A percentile compares a stretch with the other conserved stretches of the same genome.
Evolutionary conservation across 2,329 filamentous ascomycete genomes (phyloP).

Genomic region (Nemania bipapillata): DNA sequence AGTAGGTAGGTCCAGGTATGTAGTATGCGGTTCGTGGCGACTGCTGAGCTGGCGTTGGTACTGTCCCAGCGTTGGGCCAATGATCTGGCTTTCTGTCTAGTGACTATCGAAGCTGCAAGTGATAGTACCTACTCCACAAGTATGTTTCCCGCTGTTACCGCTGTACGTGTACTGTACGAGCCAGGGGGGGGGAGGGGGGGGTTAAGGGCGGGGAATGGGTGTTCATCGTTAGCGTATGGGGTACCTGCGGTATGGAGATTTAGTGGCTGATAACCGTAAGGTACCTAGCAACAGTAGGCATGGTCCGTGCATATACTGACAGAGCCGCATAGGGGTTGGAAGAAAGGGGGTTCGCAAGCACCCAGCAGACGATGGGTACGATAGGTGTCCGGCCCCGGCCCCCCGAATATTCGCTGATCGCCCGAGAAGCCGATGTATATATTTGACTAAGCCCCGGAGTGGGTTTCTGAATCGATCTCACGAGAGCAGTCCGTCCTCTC

Average conservation of each 20-base stretch:
- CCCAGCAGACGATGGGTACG: not conserved
- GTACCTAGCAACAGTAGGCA: not conserved
- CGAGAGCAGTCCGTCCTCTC: conserved; percentile 20
- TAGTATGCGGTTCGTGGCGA: conserved; percentile 8
- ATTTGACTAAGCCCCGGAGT: conserved; percentile 3
- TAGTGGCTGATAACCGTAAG: not conserved
- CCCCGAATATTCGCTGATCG: not conserved
- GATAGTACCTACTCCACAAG: not conserved
- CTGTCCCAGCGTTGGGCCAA: conserved; percentile 11
- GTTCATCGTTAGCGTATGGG: not conserved
- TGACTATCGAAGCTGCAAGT: too few relatives aligned
- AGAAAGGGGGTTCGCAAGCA: conserved; percentile 2
- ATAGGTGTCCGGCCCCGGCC: conserved; percentile 21
- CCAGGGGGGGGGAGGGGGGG: not conserved
- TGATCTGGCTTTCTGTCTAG: too few relatives aligned
- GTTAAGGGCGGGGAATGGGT: too few relatives aligned
- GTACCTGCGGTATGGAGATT: not conserved
- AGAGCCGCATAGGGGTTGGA: conserved; percentile 34
- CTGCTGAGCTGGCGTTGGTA: conserved; percentile 3
- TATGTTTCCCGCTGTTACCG: conserved; percentile 4
- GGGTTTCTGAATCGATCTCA: conserved; percentile 12
- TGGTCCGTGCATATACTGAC: not conserved
- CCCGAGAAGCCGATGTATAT: not conserved
- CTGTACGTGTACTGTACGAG: not conserved
- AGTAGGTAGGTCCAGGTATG: not conserved